Evolutionary conservation across 2,329 filamentous ascomycete species (phyloP).

Genomic region (Neopestalotiopsis sp.): DNA sequence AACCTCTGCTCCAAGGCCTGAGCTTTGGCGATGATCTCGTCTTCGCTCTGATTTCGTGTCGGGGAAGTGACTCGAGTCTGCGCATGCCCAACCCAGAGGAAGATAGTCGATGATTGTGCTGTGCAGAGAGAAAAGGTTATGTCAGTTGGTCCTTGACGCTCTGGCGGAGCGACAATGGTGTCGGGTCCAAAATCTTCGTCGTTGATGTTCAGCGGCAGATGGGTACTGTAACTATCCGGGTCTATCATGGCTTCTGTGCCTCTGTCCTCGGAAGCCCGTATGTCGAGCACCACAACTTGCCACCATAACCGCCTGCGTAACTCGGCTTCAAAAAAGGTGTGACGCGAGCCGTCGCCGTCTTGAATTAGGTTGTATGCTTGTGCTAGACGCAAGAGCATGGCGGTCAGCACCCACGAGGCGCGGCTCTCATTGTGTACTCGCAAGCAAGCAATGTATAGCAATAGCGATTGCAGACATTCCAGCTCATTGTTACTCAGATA

Average conservation of each 20-base stretch:
- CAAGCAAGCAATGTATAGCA: constrained; percentile 48
- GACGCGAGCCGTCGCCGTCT: constrained; percentile 43
- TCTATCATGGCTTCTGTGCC: constrained; percentile 53
- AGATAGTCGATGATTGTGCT: constrained; percentile 45
- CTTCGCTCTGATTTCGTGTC: constrained; percentile 37
- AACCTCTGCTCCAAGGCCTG: constrained; percentile 46
- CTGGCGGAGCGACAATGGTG: constrained; percentile 38
- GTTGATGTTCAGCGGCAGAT: constrained; percentile 57
- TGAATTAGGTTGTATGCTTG: constrained; percentile 49
- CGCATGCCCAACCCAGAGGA: constrained; percentile 45
- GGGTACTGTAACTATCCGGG: constrained; percentile 50
- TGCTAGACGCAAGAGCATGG: constrained; percentile 48
- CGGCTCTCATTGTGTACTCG: constrained; percentile 43
- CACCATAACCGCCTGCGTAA: constrained; percentile 67
- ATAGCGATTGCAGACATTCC: constrained; percentile 47
- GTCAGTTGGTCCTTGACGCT: constrained; percentile 45
- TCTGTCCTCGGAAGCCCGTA: constrained; percentile 58
- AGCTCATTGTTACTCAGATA: constrained; percentile 48
- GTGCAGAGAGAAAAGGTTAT: constrained; percentile 47
- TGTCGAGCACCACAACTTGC: constrained; percentile 67
- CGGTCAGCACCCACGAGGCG: constrained; percentile 48
- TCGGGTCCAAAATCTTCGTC: constrained; percentile 55
- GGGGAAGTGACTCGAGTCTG: constrained; percentile 23
- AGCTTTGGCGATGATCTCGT: constrained; percentile 46
- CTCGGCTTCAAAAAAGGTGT: constrained; percentile 60